These are phyloP conservation scores for Lipomyces orientalis DNA, from an alignment of 805 yeast genomes.

Conservation along the genomic window DNA sequence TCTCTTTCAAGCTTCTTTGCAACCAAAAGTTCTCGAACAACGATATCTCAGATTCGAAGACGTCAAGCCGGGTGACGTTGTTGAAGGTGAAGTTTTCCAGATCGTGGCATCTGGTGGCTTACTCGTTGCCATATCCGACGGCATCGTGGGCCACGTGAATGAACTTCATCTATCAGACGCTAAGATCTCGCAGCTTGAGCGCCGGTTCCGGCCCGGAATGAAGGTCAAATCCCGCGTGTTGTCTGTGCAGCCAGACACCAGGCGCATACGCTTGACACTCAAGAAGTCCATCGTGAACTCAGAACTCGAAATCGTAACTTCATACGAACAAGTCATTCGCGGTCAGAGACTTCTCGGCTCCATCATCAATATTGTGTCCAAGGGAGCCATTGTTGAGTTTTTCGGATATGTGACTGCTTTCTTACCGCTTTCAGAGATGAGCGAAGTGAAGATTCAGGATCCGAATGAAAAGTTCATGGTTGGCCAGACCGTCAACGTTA, in stretches of 20 bases:
- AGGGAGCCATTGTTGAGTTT: slow-evolving; percentile 84
- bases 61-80: slow-evolving; percentile 73
- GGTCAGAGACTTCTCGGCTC: slow-evolving; percentile 70
- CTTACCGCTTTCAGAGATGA: slow-evolving; percentile 85
- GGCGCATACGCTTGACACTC: slow-evolving; percentile 67
- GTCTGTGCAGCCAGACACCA: slow-evolving; percentile 52
- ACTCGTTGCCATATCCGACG: slow-evolving; percentile 64
- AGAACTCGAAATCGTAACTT: slow-evolving; percentile 45
- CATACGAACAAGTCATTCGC: slow-evolving; percentile 61
- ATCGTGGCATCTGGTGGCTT: slow-evolving; percentile 71
- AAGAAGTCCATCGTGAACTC: slow-evolving; percentile 80
- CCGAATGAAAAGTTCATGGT: slow-evolving; percentile 78
- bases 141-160: slow-evolving; percentile 75
- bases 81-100: slow-evolving; percentile 59
- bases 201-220: slow-evolving; percentile 85
- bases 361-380: slow-evolving; percentile 69
- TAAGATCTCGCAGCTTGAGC: slow-evolving; percentile 84
- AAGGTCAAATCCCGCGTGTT: slow-evolving; percentile 79
- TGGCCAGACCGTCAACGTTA: slow-evolving; percentile 83
- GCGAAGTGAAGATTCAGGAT: slow-evolving; percentile 80
- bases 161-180: slow-evolving; percentile 81
- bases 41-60: slow-evolving; percentile 72
- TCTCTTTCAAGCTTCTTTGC: slow-evolving; percentile 68
- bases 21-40: slow-evolving; percentile 66
- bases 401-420: slow-evolving; percentile 80